Percentiles rank a stretch among this genome's conserved stretches.
These are phyloP conservation scores for Phaseolus coccineus DNA, from an alignment of 331 rosid genomes.

Conservation along the genomic window DNA sequence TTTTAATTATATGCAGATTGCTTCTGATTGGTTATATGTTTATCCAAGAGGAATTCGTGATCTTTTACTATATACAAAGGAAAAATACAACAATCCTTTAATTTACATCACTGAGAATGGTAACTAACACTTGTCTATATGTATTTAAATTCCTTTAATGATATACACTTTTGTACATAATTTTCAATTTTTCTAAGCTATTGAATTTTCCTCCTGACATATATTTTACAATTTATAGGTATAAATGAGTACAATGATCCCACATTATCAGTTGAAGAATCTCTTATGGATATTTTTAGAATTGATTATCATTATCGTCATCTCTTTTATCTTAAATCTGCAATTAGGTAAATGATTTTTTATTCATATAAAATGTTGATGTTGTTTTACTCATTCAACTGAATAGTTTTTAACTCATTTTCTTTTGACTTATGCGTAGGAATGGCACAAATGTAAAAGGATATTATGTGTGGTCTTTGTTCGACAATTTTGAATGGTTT, in stretches of 20 bases:
- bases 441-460: constrained; percentile 52
- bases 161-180: background rate
- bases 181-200: background rate
- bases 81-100: constrained; percentile 58
- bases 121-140: constrained; percentile 8
- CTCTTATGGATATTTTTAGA: constrained; percentile 47
- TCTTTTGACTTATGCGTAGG: background rate
- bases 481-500: constrained; percentile 59
- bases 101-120: constrained; percentile 77
- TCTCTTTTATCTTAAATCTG: constrained; percentile 43
- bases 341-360: constrained; percentile 46
- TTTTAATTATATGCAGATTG: background rate
- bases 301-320: constrained; percentile 49
- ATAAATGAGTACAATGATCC: constrained; percentile 53
- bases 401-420: background rate
- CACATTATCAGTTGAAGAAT: constrained; percentile 40
- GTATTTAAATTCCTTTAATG: background rate
- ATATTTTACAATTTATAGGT: constrained; percentile 27
- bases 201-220: background rate
- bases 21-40: constrained; percentile 49
- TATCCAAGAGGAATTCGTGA: constrained; percentile 69
- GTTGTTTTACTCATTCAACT: background rate
- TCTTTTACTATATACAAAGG: constrained; percentile 53
- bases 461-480: constrained; percentile 57
- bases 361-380: background rate